A percentile compares a stretch with the other conserved stretches of the same genome.
phyloP scores from a whole-genome alignment of 2,329 filamentous ascomycete genomes.

The Monilinia polystroma region DNA sequence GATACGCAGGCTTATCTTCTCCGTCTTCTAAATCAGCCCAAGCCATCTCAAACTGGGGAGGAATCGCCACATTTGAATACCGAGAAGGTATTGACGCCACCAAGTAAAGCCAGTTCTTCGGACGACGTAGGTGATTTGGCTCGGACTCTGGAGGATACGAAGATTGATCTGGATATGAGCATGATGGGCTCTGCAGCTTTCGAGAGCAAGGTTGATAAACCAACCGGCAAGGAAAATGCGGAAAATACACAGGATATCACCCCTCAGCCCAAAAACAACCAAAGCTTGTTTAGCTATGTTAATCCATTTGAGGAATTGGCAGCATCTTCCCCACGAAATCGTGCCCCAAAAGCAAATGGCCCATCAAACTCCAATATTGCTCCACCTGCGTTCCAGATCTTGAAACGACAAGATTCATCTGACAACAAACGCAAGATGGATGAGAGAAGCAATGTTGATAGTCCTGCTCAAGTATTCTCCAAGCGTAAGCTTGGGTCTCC shows the following conservation, averaged over 20 bases:
- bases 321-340: slow-evolving; percentile 62
- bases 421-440: slow-evolving; percentile 39
- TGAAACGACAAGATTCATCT: slow-evolving; percentile 38
- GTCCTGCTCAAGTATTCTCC: slow-evolving; percentile 31
- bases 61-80: slow-evolving; percentile 39
- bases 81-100: slow-evolving; percentile 40
- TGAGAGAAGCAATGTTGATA: slow-evolving; percentile 34
- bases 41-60: slow-evolving; percentile 56
- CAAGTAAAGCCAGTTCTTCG: slow-evolving; percentile 43
- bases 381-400: slow-evolving; percentile 38
- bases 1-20: slow-evolving; percentile 85
- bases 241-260: slow-evolving; percentile 29
- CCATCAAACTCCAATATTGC: slow-evolving; percentile 41
- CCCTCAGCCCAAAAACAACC: slow-evolving; percentile 27
- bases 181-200: slow-evolving; percentile 35
- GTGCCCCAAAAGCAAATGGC: slow-evolving; percentile 48
- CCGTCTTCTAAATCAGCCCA: slow-evolving; percentile 78
- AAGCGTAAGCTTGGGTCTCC: slow-evolving; percentile 37
- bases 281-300: slow-evolving; percentile 62
- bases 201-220: slow-evolving; percentile 24
- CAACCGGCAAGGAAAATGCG: slow-evolving; percentile 33
- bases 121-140: slow-evolving; percentile 42
- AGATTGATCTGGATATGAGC: slow-evolving; percentile 41
- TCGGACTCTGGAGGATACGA: slow-evolving; percentile 47
- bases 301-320: slow-evolving; percentile 72